Evolutionary conservation across 2,329 filamentous ascomycete genomes (phyloP).

Genomic region (Cladosporium sp.): DNA sequence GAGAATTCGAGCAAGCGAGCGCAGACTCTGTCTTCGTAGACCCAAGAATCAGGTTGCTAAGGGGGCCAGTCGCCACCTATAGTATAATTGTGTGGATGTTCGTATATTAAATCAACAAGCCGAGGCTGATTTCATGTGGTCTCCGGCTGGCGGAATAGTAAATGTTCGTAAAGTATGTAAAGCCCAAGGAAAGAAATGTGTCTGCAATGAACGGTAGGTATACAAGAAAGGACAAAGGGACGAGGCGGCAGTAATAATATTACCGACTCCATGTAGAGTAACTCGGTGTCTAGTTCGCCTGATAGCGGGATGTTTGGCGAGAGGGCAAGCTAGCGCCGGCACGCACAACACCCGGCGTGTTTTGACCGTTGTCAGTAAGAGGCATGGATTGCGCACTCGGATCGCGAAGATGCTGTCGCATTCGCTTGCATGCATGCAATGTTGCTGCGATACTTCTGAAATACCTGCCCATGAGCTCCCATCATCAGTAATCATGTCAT

Average conservation of each 20-base stretch:
- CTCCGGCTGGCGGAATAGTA: background rate
- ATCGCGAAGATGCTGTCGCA: background rate
- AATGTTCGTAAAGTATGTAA: background rate
- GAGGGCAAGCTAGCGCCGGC: conserved; percentile 1
- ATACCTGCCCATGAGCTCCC: background rate
- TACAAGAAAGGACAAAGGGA: background rate
- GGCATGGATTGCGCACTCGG: background rate
- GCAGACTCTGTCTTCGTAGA: background rate
- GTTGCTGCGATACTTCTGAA: background rate
- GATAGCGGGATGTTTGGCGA: background rate
- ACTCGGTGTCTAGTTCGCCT: conserved; percentile 5
- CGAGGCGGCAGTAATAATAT: background rate
- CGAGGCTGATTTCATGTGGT: background rate
- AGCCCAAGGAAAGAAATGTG: background rate
- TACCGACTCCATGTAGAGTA: background rate
- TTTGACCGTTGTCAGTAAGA: background rate
- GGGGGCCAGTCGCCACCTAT: background rate
- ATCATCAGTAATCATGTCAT: background rate
- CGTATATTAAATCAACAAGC: background rate
- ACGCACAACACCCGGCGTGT: background rate
- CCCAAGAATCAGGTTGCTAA: background rate
- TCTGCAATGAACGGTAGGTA: background rate
- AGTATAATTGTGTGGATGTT: background rate
- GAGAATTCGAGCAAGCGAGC: background rate
- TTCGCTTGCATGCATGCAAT: background rate